These are phyloP conservation scores for Gossypium sturtianum DNA, from an alignment of 345 rosid genomes.

Conservation along the genomic window DNA sequence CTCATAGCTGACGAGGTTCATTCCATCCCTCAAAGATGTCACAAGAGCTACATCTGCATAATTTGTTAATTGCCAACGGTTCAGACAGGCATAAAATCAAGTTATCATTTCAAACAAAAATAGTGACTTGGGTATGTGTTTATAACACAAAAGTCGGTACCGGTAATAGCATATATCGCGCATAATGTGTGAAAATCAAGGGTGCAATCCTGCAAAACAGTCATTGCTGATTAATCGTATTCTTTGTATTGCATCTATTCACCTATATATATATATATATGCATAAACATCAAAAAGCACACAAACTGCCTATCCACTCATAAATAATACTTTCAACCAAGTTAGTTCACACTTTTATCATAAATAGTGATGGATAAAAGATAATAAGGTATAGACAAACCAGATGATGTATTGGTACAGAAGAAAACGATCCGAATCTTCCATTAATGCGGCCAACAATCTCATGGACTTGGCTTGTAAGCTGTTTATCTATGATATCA, in stretches of 20 bases:
- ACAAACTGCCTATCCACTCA: no score
- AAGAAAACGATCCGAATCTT: slow-evolving; percentile 51
- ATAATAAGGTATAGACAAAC: no score
- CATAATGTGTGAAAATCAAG: slow-evolving; percentile 52
- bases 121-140: not conserved
- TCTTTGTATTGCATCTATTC: no score
- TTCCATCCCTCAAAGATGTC: slow-evolving; percentile 54
- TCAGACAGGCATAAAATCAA: not conserved
- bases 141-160: slow-evolving; percentile 20
- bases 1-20: slow-evolving; percentile 65
- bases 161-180: slow-evolving; percentile 58
- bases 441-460: slow-evolving; percentile 60
- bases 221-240: no score
- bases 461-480: slow-evolving; percentile 60
- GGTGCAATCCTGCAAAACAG: slow-evolving; percentile 43
- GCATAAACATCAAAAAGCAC: no score
- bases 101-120: not conserved
- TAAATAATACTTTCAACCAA: no score
- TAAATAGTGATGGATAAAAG: no score
- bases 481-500: slow-evolving; percentile 33
- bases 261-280: no score
- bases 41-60: slow-evolving; percentile 53
- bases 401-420: slow-evolving; percentile 45
- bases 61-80: not conserved
- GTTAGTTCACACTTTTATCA: no score